Base-by-base conservation (phyloP, 305 asterid species). In the Fraxinus angustifolia region DNA sequence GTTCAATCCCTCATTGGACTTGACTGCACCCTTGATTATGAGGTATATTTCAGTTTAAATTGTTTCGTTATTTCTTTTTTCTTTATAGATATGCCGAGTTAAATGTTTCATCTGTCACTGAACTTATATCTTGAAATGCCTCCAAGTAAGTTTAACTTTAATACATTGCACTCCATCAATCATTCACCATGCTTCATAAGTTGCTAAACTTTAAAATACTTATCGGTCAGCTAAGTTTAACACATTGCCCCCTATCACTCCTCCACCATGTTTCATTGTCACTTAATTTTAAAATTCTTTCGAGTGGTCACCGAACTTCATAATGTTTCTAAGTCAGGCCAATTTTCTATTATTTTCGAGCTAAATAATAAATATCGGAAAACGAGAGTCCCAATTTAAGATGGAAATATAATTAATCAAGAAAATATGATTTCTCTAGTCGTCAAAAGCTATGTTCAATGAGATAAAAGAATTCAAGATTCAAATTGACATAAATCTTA, bases 21-120 rank as follows among this genome's bases (percentile, higher is more conserved):
- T 48, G 98, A 95, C 84, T 89, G 90, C 88, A 92, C 97, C 75
- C 95, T 95, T 73, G 99, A 95, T 82, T 82, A 77, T 78, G 98
- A 95, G 97, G 99, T 95, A 80, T 38, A 8, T 14, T 28, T 28
- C 30, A 28, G 30, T 28, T 28, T 28, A 28, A 50, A 50, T 50
- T 50, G 60, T 16, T 50, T 16, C 60, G 60, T 50, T 50, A 50
- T 50, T 53, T n/a, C 3, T 6, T 3, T 38, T 45, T 23, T 7
- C 53, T 4, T 45, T 33, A 17, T 67, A 50, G 16, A 31, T 19
- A 19, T 73, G 28, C 0, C 10, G 16, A 40, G 33, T 76, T 26
- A 26, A 50, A 50, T 16, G 60, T 50, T 50, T 50, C 21, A 50
- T 7, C 60, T 1, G 60, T 16, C 7, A 1, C 60, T 50, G 60